phyloP scores from a whole-genome alignment of 169 alveolate species.

The Babesia sp. region DNA sequence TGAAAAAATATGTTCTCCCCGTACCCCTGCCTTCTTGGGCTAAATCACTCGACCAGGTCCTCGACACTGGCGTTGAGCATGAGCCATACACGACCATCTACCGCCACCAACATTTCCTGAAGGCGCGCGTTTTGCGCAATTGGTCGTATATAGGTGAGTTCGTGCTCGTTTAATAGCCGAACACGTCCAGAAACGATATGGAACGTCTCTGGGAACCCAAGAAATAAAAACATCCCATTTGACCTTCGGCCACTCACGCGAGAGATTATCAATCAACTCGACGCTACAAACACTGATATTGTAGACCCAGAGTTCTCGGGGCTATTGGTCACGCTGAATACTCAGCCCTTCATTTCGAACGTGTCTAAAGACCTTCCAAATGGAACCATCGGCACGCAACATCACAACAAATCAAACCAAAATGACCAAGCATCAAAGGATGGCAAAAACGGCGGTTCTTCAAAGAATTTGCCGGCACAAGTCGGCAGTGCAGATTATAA shows the following conservation, averaged over 20 bases:
- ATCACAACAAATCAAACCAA: neutral
- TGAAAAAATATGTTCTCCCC: slow-evolving; percentile 60
- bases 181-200: slow-evolving; percentile 50
- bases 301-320: slow-evolving; percentile 76
- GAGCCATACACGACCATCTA: slow-evolving; percentile 70
- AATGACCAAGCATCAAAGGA: neutral
- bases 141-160: slow-evolving; percentile 72
- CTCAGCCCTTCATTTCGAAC: slow-evolving; percentile 49
- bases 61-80: slow-evolving; percentile 60
- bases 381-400: neutral
- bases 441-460: neutral
- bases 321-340: slow-evolving; percentile 74
- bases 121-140: slow-evolving; percentile 72
- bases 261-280: slow-evolving; percentile 67
- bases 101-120: slow-evolving; percentile 73
- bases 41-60: slow-evolving; percentile 48
- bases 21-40: slow-evolving; percentile 65
- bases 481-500: neutral
- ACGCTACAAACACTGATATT: slow-evolving; percentile 71
- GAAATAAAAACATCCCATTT: slow-evolving; percentile 78
- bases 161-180: neutral
- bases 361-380: slow-evolving; percentile 3
- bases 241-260: slow-evolving; percentile 72
- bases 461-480: neutral
- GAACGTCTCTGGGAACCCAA: slow-evolving; percentile 48